Conservation (phyloP, 345 rosid genomes). For the Xanthoceras sorbifolium region DNA sequence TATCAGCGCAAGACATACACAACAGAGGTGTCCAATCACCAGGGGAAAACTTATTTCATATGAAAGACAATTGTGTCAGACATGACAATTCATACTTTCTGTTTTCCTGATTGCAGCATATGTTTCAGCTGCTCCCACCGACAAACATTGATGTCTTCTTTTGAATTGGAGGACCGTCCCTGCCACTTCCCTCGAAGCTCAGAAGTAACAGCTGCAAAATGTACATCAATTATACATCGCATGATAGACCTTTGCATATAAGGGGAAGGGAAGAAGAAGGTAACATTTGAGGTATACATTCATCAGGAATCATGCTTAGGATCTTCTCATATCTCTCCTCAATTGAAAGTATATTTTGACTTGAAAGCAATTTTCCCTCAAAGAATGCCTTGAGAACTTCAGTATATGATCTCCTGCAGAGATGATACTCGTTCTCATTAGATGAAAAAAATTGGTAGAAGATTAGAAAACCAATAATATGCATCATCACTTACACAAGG, state of each 20-base stretch:
- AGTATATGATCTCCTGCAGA: constrained; percentile 79
- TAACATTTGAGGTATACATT: constrained; percentile 41
- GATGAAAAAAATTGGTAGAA: constrained; percentile 5
- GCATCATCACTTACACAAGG: constrained; percentile 61
- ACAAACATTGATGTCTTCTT: constrained; percentile 62
- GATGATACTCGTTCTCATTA: constrained; percentile 10
- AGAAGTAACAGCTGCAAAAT: constrained; percentile 62
- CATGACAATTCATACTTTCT: constrained; percentile 51
- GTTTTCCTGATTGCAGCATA: constrained; percentile 65
- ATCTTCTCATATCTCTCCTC: constrained; percentile 88
- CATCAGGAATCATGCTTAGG: constrained; percentile 82
- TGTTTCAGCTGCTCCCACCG: constrained; percentile 87
- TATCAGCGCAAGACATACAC: background rate
- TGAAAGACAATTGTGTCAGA: too few species aligned
- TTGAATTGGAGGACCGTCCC: constrained; percentile 54
- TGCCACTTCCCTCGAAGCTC: constrained; percentile 90
- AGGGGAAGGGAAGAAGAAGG: background rate
- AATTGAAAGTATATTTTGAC: constrained; percentile 61
- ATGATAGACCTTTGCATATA: background rate
- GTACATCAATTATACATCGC: constrained; percentile 6
- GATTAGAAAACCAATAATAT: constrained; percentile 3
- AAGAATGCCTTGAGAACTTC: constrained; percentile 72
- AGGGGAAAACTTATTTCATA: background rate
- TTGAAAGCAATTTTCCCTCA: constrained; percentile 67
- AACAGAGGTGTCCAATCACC: background rate